A percentile compares a stretch with the other conserved stretches of the same genome.
phyloP scores from a whole-genome alignment of 2,329 filamentous ascomycete genomes.

The Calonectria leucothoes region DNA sequence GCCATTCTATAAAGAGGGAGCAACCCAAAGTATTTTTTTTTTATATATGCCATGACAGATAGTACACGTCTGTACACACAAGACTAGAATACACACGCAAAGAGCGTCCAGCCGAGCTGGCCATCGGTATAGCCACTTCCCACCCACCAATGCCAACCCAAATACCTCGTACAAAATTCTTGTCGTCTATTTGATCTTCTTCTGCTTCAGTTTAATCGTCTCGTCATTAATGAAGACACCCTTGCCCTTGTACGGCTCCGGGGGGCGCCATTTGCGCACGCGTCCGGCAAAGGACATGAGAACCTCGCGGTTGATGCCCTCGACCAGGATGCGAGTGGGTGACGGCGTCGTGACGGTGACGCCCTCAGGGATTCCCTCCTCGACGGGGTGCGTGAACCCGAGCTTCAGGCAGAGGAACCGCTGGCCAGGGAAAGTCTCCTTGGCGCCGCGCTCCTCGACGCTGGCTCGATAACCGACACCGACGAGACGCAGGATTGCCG shows the following conservation, averaged over 20 bases:
- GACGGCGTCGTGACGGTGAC: slow-evolving; percentile 90
- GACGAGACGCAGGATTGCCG: slow-evolving; percentile 89
- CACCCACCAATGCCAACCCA: slow-evolving; percentile 10
- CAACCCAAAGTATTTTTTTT: slow-evolving; percentile 35
- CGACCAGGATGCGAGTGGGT: slow-evolving; percentile 89
- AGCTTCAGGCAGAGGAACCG: slow-evolving; percentile 94
- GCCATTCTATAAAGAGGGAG: slow-evolving; percentile 7
- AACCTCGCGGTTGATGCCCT: slow-evolving; percentile 86
- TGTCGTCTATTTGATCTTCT: slow-evolving; percentile 85
- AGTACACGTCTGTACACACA: slow-evolving; percentile 45
- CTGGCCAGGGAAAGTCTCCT: slow-evolving; percentile 83
- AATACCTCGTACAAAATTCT: slow-evolving; percentile 3
- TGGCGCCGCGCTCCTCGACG: slow-evolving; percentile 80
- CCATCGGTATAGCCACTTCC: background rate
- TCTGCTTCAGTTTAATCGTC: slow-evolving; percentile 97
- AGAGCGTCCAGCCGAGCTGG: slow-evolving; percentile 31
- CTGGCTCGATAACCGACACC: slow-evolving; percentile 95
- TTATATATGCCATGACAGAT: slow-evolving; percentile 44
- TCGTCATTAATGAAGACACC: slow-evolving; percentile 98
- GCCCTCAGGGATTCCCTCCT: slow-evolving; percentile 84
- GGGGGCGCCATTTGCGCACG: slow-evolving; percentile 88
- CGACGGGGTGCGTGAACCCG: slow-evolving; percentile 95
- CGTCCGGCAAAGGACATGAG: slow-evolving; percentile 92
- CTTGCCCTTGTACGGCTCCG: slow-evolving; percentile 99
- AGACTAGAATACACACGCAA: slow-evolving; percentile 46